Percentiles rank a stretch among this genome's conserved stretches.
phyloP scores from a whole-genome alignment of 1,284 basidiomycete species.

The Peniophora sp. region DNA sequence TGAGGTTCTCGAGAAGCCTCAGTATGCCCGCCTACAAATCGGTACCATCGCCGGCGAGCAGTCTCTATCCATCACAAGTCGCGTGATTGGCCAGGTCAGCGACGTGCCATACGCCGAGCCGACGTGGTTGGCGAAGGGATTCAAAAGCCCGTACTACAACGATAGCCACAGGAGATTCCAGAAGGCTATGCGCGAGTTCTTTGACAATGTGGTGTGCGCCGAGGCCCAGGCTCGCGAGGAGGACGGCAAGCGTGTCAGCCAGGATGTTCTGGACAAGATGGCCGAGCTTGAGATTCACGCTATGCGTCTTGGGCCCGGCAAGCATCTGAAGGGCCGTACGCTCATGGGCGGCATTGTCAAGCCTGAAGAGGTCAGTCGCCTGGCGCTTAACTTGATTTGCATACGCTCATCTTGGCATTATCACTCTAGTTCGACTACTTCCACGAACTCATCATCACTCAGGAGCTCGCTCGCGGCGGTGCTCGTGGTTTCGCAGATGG shows the following conservation, averaged over 20 bases:
- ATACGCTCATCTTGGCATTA: not conserved
- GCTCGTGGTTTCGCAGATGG: conserved; percentile 54
- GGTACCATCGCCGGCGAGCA: conserved; percentile 64
- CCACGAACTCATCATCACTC: conserved; percentile 80
- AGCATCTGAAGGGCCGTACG: conserved; percentile 76
- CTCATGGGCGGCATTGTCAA: conserved; percentile 78
- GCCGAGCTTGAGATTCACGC: conserved; percentile 69
- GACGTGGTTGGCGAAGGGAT: conserved; percentile 65
- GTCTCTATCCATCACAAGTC: conserved; percentile 41
- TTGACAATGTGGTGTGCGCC: conserved; percentile 40
- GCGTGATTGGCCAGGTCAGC: conserved; percentile 50
- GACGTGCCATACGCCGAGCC: conserved; percentile 81
- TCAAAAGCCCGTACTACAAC: conserved; percentile 67
- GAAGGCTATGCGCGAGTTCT: conserved; percentile 38
- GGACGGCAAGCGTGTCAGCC: conserved; percentile 66
- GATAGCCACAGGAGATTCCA: conserved; percentile 49
- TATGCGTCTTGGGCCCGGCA: conserved; percentile 85
- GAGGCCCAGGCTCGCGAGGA: conserved; percentile 67
- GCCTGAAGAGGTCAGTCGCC: conserved; percentile 56
- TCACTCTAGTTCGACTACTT: conserved; percentile 64
- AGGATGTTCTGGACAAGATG: conserved; percentile 62
- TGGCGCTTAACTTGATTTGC: not conserved
- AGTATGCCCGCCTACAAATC: conserved; percentile 65
- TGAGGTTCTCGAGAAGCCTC: conserved; percentile 70
- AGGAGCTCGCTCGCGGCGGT: conserved; percentile 71